These are phyloP conservation scores for Lodderomyces elongisporus DNA, from an alignment of 1,139 yeast species.

Conservation along the genomic window DNA sequence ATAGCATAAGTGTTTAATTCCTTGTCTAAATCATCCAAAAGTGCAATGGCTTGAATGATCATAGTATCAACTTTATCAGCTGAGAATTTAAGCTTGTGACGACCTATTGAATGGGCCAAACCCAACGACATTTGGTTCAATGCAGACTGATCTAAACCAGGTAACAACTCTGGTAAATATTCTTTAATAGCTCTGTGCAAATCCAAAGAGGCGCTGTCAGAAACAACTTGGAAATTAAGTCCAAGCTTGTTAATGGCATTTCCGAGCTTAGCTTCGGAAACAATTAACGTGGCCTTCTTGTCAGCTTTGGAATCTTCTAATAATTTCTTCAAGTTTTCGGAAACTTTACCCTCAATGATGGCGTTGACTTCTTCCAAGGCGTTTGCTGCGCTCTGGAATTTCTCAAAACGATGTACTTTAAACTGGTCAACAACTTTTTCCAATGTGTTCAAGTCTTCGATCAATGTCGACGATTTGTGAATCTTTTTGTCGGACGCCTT, in stretches of 20 bases:
- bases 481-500: conserved; percentile 97
- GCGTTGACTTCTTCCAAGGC: conserved; percentile 96
- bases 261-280: conserved; percentile 92
- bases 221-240: conserved; percentile 77
- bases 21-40: conserved; percentile 93
- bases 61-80: conserved; percentile 98
- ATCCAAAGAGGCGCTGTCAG: conserved; percentile 93
- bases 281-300: conserved; percentile 85
- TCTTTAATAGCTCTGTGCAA: conserved; percentile 94
- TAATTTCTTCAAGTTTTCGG: conserved; percentile 72
- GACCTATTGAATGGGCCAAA: conserved; percentile 95
- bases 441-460: conserved; percentile 76
- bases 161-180: conserved; percentile 86
- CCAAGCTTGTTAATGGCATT: conserved; percentile 95
- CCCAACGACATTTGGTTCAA: conserved; percentile 93
- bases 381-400: conserved; percentile 88
- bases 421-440: conserved; percentile 77
- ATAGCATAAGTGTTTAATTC: conserved; percentile 96
- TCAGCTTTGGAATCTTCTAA: conserved; percentile 80
- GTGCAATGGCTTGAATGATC: conserved; percentile 98
- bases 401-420: conserved; percentile 92
- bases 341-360: conserved; percentile 88
- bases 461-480: conserved; percentile 71
- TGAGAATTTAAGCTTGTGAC: conserved; percentile 94
- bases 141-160: conserved; percentile 84